Evolutionary conservation across 345 rosid genomes (phyloP).

Genomic region (Cardamine chenopodiifolia): DNA sequence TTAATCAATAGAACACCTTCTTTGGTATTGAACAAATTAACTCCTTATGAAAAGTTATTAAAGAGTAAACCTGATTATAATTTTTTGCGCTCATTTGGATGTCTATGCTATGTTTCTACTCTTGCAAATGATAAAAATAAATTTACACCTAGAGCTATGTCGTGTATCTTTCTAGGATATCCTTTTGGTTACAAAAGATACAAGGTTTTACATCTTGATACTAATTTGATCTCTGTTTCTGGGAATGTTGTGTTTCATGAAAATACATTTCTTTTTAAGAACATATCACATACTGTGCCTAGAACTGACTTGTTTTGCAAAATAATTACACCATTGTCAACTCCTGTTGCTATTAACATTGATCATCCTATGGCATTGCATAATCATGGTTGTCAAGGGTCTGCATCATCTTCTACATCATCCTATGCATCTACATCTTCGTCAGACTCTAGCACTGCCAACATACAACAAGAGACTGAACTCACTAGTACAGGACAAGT

Average conservation of each 20-base stretch:
- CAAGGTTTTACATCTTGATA: not conserved
- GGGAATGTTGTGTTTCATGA: not conserved
- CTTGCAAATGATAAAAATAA: not conserved
- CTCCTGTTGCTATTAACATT: not conserved
- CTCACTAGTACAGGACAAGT: fast-evolving
- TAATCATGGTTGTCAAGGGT: not conserved
- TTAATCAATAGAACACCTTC: not conserved
- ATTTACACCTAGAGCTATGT: not conserved
- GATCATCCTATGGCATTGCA: too few species aligned
- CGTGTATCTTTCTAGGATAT: not conserved
- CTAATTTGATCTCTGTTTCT: fast-evolving
- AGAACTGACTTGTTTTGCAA: too few species aligned
- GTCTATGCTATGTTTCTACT: not conserved
- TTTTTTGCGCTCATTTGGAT: not conserved
- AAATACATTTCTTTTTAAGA: fast-evolving
- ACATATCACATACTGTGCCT: too few species aligned
- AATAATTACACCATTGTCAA: not conserved
- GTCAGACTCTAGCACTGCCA: too few species aligned
- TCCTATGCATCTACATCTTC: too few species aligned
- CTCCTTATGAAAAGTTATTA: fast-evolving
- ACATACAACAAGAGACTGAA: not conserved
- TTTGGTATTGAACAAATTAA: not conserved
- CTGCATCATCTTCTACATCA: not conserved
- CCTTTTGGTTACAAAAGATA: not conserved
- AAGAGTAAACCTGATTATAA: fast-evolving